Conservation (phyloP, 805 yeast genomes). For the Candida anglica region DNA sequence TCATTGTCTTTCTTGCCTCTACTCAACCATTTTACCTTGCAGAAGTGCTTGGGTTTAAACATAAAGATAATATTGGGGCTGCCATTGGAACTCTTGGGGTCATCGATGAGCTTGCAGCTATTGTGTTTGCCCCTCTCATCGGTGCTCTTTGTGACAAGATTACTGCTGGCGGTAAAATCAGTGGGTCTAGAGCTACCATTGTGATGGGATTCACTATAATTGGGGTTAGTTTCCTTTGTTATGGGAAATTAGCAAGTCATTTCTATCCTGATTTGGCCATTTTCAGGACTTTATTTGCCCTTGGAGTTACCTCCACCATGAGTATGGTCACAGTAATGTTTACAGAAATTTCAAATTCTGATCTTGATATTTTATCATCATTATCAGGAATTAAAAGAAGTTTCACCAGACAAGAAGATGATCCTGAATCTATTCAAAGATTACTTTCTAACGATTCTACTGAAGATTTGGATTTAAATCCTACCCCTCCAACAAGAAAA, state of each 20-base stretch:
- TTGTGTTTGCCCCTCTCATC: constrained; percentile 53
- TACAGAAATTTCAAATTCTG: constrained; percentile 49
- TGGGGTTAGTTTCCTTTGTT: constrained; percentile 45
- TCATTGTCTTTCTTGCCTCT: constrained; percentile 35
- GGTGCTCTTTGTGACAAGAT: constrained; percentile 62
- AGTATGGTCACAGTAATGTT: constrained; percentile 60
- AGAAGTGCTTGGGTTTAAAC: constrained; percentile 24
- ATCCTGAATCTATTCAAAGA: constrained; percentile 2
- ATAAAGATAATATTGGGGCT: constrained; percentile 23
- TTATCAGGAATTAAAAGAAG: constrained; percentile 17
- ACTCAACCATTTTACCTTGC: constrained; percentile 38
- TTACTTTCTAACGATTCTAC: neutral
- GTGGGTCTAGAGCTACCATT: constrained; percentile 54
- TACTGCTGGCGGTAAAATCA: constrained; percentile 12
- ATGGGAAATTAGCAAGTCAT: constrained; percentile 31
- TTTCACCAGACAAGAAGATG: constrained; percentile 18
- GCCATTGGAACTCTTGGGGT: constrained; percentile 38
- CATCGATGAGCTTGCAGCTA: constrained; percentile 56
- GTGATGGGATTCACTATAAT: constrained; percentile 44
- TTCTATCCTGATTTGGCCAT: constrained; percentile 49
- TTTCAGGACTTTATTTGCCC: constrained; percentile 53
- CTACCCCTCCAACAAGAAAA: constrained; percentile 4
- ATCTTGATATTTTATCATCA: constrained; percentile 27
- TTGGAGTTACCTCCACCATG: constrained; percentile 54
- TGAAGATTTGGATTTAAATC: neutral